Percentiles rank a stretch among this genome's conserved stretches.
phyloP scores from a whole-genome alignment of 768 basidiomycete genomes.

The Cantharellus anzutake region DNA sequence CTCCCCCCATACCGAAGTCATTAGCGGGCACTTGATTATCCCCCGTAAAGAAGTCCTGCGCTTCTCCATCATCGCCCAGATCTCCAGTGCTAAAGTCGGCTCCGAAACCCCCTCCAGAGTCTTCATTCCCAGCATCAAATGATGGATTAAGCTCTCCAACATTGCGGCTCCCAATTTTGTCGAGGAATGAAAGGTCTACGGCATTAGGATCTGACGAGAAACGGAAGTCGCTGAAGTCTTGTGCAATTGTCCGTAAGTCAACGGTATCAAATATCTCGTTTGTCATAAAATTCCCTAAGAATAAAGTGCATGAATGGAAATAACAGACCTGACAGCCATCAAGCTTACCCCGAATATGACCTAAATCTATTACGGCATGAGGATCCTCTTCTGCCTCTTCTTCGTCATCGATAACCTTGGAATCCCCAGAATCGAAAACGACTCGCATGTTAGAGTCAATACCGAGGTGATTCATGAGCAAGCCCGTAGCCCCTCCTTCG shows the following conservation, averaged over 20 bases:
- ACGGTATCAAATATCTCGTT: slow-evolving; percentile 31
- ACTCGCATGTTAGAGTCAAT: slow-evolving; percentile 70
- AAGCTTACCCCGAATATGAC: slow-evolving; percentile 36
- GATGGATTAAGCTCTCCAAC: slow-evolving; percentile 17
- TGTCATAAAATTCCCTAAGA: slow-evolving; percentile 40
- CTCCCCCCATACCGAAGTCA: slow-evolving; percentile 10
- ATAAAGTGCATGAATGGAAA: too few relatives aligned
- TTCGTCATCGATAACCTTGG: slow-evolving; percentile 54
- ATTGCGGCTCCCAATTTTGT: slow-evolving; percentile 23
- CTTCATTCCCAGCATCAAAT: slow-evolving; percentile 1
- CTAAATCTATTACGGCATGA: slow-evolving; percentile 34
- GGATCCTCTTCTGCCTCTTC: slow-evolving; percentile 49
- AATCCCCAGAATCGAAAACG: slow-evolving; percentile 92
- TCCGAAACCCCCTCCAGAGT: background rate
- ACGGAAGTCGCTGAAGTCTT: slow-evolving; percentile 62
- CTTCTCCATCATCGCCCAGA: slow-evolving; percentile 10
- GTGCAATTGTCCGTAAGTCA: slow-evolving; percentile 55
- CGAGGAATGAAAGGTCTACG: slow-evolving; percentile 40
- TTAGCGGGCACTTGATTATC: slow-evolving; percentile 36
- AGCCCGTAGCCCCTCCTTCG: slow-evolving; percentile 88
- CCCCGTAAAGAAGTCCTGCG: slow-evolving; percentile 51
- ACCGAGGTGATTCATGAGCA: slow-evolving; percentile 93
- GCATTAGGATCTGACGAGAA: slow-evolving; percentile 51
- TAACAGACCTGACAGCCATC: too few relatives aligned
- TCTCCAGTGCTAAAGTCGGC: background rate